Percentiles rank a stretch among this genome's conserved stretches.
Conservation (phyloP, 1,139 yeast genomes). For the Kodamaea ohmeri region DNA sequence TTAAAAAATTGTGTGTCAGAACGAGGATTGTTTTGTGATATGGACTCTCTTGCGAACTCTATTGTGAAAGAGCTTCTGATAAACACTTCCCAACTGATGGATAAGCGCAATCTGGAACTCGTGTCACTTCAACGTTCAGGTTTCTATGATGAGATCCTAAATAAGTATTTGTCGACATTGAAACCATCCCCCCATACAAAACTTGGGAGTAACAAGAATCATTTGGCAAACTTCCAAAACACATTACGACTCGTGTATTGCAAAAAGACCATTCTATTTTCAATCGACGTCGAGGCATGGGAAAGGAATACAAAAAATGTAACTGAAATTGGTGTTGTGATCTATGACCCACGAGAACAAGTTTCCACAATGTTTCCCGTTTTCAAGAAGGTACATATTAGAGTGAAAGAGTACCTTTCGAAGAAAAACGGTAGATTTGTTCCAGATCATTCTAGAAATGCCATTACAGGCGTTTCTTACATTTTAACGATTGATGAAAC, state of each 20-base stretch:
- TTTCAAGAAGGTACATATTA: conserved; percentile 52
- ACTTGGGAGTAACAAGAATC: conserved; percentile 15
- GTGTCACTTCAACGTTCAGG: too few relatives aligned
- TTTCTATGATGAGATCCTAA: not conserved
- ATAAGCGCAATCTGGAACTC: too few relatives aligned
- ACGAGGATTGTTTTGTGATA: too few relatives aligned
- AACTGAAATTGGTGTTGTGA: conserved; percentile 68
- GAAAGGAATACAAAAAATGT: conserved; percentile 46
- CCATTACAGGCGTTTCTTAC: conserved; percentile 54
- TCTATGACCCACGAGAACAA: conserved; percentile 59
- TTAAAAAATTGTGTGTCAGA: too few relatives aligned
- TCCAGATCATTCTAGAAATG: conserved; percentile 57
- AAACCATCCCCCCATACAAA: conserved; percentile 16
- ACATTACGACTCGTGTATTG: conserved; percentile 30
- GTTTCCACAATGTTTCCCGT: conserved; percentile 38
- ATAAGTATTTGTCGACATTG: conserved; percentile 5
- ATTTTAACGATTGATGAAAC: conserved; percentile 39
- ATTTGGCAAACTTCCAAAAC: conserved; percentile 19
- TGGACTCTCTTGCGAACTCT: too few relatives aligned
- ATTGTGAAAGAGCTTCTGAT: too few relatives aligned
- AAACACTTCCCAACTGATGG: too few relatives aligned
- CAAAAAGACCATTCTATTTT: conserved; percentile 41
- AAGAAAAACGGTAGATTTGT: conserved; percentile 57
- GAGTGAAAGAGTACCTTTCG: conserved; percentile 49
- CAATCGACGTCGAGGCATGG: conserved; percentile 67